Base-by-base conservation (phyloP, 495 filamentous ascomycete species). In the Podospora fimiseda region DNA sequence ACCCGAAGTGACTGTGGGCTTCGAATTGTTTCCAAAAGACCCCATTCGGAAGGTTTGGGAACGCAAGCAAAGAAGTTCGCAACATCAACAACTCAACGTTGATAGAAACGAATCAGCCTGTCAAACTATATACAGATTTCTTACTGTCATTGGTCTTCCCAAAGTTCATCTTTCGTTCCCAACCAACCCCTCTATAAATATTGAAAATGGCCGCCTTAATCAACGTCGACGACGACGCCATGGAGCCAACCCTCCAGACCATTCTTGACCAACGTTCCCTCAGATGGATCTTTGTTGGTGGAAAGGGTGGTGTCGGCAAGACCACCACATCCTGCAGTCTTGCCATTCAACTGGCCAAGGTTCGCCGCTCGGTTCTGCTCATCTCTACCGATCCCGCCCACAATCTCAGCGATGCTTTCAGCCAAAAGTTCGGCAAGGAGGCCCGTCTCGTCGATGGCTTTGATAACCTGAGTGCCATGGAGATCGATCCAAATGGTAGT, bases 251-350 rank as follows among this genome's bases (percentile, higher is more conserved):
- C 36, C 87, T 99, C 65, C 87, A 96, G 79, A 87, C 88, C 41
- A 89, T 99, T 61, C 79, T 97, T 62, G 87, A 90, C 74, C 93
- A 99, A 68, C 88, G 87, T 62, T 84, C 89, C 16, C 84, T 99
- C 45, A 90, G 93, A 57, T 99, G 94, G 94, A 95, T 99, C 69
- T 99, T 99, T 63, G 94, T 97, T 44, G 93, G 93, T 61, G 93
- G 93, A 50, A 99, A 99, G 78, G 93, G 93, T 59, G 93, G 93
- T 62, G 93, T 99, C n/a, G 93, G 93, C 63, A 99, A 99, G 77
- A 99, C 93, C 11, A 99, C 94, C 14, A 97, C 94, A 0, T 96
- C 91, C 2, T 99, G 94, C 74, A 94, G 90, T 38, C 85, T 99
- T 44, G 93, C 93, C 48, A 97, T 97, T 64, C 93, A 99, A 69